A percentile compares a stretch with the other conserved stretches of the same genome.
These are phyloP conservation scores for Penicillium crustosum DNA, from an alignment of 2,329 filamentous ascomycete species.

Conservation along the genomic window DNA sequence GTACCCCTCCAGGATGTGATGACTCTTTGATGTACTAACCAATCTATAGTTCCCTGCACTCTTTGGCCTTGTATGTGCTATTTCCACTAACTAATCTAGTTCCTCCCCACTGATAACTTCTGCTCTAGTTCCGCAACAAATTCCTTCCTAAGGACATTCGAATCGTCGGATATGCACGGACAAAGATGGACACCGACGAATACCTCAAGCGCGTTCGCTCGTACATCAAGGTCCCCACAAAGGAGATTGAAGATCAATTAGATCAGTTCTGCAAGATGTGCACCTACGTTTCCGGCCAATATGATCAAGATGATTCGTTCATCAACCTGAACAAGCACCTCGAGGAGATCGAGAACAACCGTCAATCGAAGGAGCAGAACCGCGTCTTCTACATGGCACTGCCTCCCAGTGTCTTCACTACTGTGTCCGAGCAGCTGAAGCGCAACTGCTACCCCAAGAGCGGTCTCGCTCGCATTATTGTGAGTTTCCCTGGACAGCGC, in stretches of 20 bases:
- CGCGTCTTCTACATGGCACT: slow-evolving; percentile 99
- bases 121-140: slow-evolving; percentile 85
- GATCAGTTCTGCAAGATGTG: slow-evolving; percentile 85
- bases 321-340: slow-evolving; percentile 80
- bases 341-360: slow-evolving; percentile 77
- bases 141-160: slow-evolving; percentile 95
- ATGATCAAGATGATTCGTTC: slow-evolving; percentile 96
- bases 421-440: slow-evolving; percentile 96
- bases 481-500: slow-evolving; percentile 48
- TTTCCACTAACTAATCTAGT: background rate
- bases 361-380: slow-evolving; percentile 70
- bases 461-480: slow-evolving; percentile 91
- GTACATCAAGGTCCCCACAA: slow-evolving; percentile 98
- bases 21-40: slow-evolving; percentile 21
- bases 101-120: slow-evolving; percentile 14
- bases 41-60: slow-evolving; percentile 80
- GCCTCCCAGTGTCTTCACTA: slow-evolving; percentile 95
- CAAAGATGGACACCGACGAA: slow-evolving; percentile 98
- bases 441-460: slow-evolving; percentile 91
- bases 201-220: slow-evolving; percentile 92
- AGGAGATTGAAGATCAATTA: slow-evolving; percentile 94
- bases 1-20: slow-evolving; percentile 31
- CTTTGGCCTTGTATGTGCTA: slow-evolving; percentile 82
- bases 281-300: slow-evolving; percentile 94
- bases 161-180: slow-evolving; percentile 98